Percentiles rank a stretch among this genome's conserved stretches.
Evolutionary conservation across 2,329 filamentous ascomycete species (phyloP).

Genomic region (Calonectria fujianensis): DNA sequence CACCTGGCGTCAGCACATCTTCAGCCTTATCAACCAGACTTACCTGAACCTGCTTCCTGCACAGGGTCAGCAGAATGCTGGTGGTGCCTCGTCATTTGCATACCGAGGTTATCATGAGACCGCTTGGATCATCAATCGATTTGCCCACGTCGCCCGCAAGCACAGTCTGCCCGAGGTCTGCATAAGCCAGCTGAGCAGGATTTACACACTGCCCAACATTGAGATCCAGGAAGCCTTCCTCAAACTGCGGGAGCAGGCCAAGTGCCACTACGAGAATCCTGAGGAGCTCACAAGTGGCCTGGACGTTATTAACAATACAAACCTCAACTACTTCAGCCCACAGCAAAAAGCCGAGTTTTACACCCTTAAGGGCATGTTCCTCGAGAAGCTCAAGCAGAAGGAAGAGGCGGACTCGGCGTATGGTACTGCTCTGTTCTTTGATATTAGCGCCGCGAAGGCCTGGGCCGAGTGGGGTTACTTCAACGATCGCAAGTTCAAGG

Average conservation of each 20-base stretch:
- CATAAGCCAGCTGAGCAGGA: constrained; percentile 96
- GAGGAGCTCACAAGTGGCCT: constrained; percentile 93
- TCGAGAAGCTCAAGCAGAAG: constrained; percentile 93
- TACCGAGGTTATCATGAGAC: constrained; percentile 99
- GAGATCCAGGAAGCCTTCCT: constrained; percentile 99
- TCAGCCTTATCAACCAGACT: constrained; percentile 95
- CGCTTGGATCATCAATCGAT: constrained; percentile 99
- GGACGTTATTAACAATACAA: constrained; percentile 99
- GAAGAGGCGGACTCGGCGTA: constrained; percentile 95
- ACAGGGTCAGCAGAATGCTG: constrained; percentile 83
- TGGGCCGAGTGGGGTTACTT: constrained; percentile 99
- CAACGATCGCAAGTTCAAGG: constrained; percentile 97
- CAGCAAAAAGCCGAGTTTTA: constrained; percentile 99
- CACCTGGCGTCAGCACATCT: constrained; percentile 99
- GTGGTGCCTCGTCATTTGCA: constrained; percentile 90
- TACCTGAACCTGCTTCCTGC: constrained; percentile 91
- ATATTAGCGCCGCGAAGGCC: constrained; percentile 95
- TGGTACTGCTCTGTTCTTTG: constrained; percentile 95
- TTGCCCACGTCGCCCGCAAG: constrained; percentile 97
- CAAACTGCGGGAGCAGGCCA: constrained; percentile 98
- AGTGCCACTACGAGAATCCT: constrained; percentile 98
- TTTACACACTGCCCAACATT: constrained; percentile 99
- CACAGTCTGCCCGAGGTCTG: constrained; percentile 98
- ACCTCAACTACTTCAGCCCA: constrained; percentile 97
- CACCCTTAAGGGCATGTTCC: constrained; percentile 99